Base-by-base conservation (phyloP, 2,329 filamentous ascomycete genomes). In the Microcyclospora pomicola region DNA sequence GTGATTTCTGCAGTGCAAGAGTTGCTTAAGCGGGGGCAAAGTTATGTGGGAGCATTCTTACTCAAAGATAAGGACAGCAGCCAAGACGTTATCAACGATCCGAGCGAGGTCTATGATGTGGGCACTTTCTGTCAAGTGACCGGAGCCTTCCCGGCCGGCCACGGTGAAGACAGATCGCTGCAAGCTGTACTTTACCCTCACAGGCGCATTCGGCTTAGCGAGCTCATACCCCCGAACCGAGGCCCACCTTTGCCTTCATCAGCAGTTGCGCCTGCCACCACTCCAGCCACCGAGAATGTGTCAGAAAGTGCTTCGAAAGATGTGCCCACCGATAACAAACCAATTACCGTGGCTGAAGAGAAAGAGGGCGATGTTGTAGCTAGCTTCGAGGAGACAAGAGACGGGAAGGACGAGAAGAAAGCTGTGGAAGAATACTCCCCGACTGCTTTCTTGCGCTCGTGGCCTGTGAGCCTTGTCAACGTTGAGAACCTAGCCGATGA, bases 61-160 rank as follows among this genome's bases (percentile, higher is more conserved):
- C 86, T 96, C 67, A 96, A 96, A 62, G 87, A 98, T 55, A 88
- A 95, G 56, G 82, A 85, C 45, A 82, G 83, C 45, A 91, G 96
- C 58, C 83, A 85, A 55, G 92, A 98, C 60, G 75, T 92, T 35
- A 96, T 98, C 56, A 82, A 88, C 47, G 87, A 80, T 47, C 69
- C 81, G 19, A 81, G 87, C 44, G 91, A 98, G 52, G 88, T 98
- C 24, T 83, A 98, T 61, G 86, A 95, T 49, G 83, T 92, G 12
- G 91, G 91, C 44, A 91, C 95, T 2, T 98, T 98, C 59, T 93
- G 91, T 34, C 91, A 98, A 58, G 87, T 98, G 47, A 98, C 91
- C 1, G 95, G 88, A 56, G 84, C 86, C 2, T 96, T 96, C 56
- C 87, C 91, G 12, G 82, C 91, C 2, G 57, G 57, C 2, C 77